phyloP scores from a whole-genome alignment of 495 filamentous ascomycete species.

The Neurospora africana region DNA sequence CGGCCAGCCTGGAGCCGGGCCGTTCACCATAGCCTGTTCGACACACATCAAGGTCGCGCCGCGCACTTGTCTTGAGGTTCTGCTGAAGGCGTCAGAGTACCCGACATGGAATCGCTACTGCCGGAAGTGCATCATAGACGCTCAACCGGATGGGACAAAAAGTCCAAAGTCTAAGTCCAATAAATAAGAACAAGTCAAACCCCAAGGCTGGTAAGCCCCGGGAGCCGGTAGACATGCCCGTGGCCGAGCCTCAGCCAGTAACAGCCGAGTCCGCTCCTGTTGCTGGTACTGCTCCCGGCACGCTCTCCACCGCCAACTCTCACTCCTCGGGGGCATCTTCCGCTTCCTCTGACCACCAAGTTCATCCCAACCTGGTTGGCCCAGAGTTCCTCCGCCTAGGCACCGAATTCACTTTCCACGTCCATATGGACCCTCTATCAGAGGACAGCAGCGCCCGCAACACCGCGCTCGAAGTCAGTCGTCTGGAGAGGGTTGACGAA shows the following conservation, averaged over 20 bases:
- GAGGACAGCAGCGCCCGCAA: background rate
- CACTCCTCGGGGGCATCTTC: background rate
- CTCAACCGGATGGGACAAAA: constrained; percentile 1
- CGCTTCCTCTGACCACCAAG: background rate
- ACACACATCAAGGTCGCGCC: constrained; percentile 21
- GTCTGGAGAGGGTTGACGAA: constrained; percentile 20
- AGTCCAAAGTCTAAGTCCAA: background rate
- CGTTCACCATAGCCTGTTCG: constrained; percentile 22
- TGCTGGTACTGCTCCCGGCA: background rate
- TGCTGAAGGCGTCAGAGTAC: constrained; percentile 19
- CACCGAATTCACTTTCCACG: constrained; percentile 24
- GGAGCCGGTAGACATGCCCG: background rate
- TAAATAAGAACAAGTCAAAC: background rate
- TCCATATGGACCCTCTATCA: constrained; percentile 14
- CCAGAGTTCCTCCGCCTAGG: constrained; percentile 12
- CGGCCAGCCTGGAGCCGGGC: constrained; percentile 14
- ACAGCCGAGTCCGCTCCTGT: background rate
- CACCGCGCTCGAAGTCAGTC: constrained; percentile 16
- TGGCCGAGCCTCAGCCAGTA: background rate
- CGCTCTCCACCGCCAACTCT: background rate
- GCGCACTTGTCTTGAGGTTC: constrained; percentile 12
- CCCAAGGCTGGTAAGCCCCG: background rate
- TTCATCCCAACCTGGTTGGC: background rate
- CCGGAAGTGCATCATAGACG: constrained; percentile 14
- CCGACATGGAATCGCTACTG: constrained; percentile 29